Evolutionary conservation across 129 eudicot species (phyloP).

Genomic region (Lactuca sativa): DNA sequence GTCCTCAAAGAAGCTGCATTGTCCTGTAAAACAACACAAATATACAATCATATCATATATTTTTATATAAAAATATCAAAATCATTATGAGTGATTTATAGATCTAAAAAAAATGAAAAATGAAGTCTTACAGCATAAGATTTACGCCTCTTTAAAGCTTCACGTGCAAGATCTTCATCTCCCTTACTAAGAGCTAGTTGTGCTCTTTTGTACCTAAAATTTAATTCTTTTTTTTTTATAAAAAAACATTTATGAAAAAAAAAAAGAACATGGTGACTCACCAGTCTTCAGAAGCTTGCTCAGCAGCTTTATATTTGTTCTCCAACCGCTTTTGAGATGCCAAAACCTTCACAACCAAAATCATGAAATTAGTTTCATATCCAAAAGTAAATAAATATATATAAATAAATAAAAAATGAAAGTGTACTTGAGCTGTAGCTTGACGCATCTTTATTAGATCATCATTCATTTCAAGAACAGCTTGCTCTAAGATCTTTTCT

Average conservation of each 20-base stretch:
- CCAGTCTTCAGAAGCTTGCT: conserved; percentile 97
- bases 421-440: conserved; percentile 94
- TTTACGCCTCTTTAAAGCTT: conserved; percentile 96
- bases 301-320: conserved; percentile 82
- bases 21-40: conserved; percentile 45
- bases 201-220: conserved; percentile 80
- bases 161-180: conserved; percentile 98
- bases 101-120: conserved; percentile 2
- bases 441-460: conserved; percentile 97
- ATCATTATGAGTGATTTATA: neutral
- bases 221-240: neutral
- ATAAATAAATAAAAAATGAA: conserved; percentile 9
- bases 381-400: neutral
- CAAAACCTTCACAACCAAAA: conserved; percentile 56
- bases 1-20: conserved; percentile 76
- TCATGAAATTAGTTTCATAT: neutral
- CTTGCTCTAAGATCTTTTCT: conserved; percentile 94
- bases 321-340: conserved; percentile 97
- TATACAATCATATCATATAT: neutral
- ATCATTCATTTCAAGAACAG: conserved; percentile 89
- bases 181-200: conserved; percentile 97
- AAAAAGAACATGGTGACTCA: conserved; percentile 22
- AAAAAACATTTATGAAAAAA: neutral
- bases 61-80: conserved; percentile 7
- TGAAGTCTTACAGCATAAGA: conserved; percentile 76